Percentiles rank a stretch among this genome's conserved stretches.
phyloP scores from a whole-genome alignment of 2,329 filamentous ascomycete species.

The Xylaria sp. region DNA sequence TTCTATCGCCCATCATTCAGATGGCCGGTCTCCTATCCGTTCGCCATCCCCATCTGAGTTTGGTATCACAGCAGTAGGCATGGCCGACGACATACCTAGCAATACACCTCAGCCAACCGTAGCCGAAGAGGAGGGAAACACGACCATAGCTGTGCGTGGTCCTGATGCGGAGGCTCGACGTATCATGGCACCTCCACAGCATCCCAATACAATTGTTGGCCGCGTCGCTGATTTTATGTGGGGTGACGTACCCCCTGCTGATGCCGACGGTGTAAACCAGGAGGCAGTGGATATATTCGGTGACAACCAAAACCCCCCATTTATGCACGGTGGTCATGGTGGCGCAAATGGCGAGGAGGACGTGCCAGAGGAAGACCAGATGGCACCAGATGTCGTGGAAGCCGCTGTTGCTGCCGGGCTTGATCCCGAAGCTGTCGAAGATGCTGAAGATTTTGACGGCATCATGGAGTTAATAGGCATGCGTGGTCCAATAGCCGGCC shows the following conservation, averaged over 20 bases:
- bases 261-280: slow-evolving; percentile 54
- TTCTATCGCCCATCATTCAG: neutral
- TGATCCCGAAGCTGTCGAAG: slow-evolving; percentile 80
- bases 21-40: slow-evolving; percentile 1
- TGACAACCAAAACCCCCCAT: slow-evolving; percentile 57
- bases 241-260: slow-evolving; percentile 62
- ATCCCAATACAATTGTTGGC: slow-evolving; percentile 55
- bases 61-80: neutral
- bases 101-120: neutral
- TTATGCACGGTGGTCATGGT: slow-evolving; percentile 52
- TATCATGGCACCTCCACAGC: slow-evolving; percentile 35
- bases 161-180: slow-evolving; percentile 25
- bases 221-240: slow-evolving; percentile 71
- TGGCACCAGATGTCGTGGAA: slow-evolving; percentile 66
- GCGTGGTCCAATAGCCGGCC: slow-evolving; percentile 88
- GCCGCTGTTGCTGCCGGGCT: slow-evolving; percentile 75
- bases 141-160: slow-evolving; percentile 7
- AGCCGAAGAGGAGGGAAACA: slow-evolving; percentile 11
- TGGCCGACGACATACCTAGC: neutral
- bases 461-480: slow-evolving; percentile 96
- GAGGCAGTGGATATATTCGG: slow-evolving; percentile 71
- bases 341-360: slow-evolving; percentile 45
- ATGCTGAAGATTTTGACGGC: slow-evolving; percentile 94
- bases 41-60: slow-evolving; percentile 15
- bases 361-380: slow-evolving; percentile 57